phyloP scores from a whole-genome alignment of 768 basidiomycete genomes.

The Trametes cubensis region DNA sequence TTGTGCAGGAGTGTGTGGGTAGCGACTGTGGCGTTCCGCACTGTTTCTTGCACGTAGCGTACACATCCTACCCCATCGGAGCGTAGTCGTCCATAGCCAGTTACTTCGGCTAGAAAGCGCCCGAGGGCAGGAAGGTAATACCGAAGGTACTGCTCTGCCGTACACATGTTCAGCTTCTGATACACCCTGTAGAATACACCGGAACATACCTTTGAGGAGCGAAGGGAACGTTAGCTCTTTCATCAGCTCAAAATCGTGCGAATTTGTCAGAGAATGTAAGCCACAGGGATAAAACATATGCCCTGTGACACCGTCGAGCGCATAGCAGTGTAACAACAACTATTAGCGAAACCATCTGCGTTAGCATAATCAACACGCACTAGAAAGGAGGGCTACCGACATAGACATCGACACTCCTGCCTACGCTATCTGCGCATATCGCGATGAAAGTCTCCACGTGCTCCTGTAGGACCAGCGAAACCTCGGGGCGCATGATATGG shows the following conservation, averaged over 20 bases:
- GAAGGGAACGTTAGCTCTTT: slow-evolving; percentile 23
- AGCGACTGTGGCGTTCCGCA: slow-evolving; percentile 16
- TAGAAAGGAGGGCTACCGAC: slow-evolving; percentile 2
- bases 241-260: slow-evolving; percentile 18
- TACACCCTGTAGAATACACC: background rate
- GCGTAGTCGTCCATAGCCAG: background rate
- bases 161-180: background rate
- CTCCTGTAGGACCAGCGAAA: slow-evolving; percentile 20
- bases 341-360: background rate
- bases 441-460: slow-evolving; percentile 19
- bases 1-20: slow-evolving; percentile 26
- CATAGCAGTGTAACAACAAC: slow-evolving; percentile 26
- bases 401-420: slow-evolving; percentile 23
- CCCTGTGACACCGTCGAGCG: slow-evolving; percentile 24
- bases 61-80: slow-evolving; percentile 3
- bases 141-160: slow-evolving; percentile 16
- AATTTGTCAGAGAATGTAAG: slow-evolving; percentile 15
- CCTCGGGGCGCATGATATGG: slow-evolving; percentile 25
- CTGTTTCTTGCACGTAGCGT: slow-evolving; percentile 19
- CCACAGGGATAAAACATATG: slow-evolving; percentile 28
- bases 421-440: slow-evolving; percentile 16
- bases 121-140: slow-evolving; percentile 19
- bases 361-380: background rate
- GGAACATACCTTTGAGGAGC: slow-evolving; percentile 6
- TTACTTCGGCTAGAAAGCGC: background rate